These are phyloP conservation scores for Syncephalastrum monosporum DNA, from an alignment of 371 early-diverging fungal species.

Conservation along the genomic window DNA sequence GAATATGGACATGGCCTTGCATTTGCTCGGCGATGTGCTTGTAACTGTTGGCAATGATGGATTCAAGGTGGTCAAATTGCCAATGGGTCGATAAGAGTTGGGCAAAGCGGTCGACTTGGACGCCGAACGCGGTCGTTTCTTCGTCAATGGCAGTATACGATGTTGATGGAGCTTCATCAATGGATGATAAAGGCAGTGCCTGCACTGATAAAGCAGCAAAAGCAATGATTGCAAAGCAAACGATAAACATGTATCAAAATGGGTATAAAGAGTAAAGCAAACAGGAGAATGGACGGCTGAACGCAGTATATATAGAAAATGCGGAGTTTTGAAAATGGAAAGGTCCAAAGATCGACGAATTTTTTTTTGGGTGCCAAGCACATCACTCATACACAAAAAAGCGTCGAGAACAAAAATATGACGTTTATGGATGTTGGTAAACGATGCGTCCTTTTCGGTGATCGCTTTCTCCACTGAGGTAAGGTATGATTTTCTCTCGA, in stretches of 20 bases:
- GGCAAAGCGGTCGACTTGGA: conserved; percentile 35
- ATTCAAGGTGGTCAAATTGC: conserved; percentile 45
- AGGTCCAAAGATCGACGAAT: too few relatives aligned
- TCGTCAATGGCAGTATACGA: conserved; percentile 1
- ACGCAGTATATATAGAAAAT: neutral
- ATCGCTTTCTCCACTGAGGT: conserved; percentile 26
- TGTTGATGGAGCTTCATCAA: neutral
- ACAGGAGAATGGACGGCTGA: conserved; percentile 1
- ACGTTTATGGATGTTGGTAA: too few relatives aligned
- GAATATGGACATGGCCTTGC: conserved; percentile 31
- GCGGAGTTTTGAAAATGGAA: neutral
- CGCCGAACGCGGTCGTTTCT: conserved; percentile 6
- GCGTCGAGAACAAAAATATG: too few relatives aligned
- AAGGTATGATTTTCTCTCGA: too few relatives aligned
- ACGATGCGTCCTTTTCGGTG: too few relatives aligned
- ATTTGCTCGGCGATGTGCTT: conserved; percentile 29
- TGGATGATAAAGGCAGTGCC: conserved; percentile 7
- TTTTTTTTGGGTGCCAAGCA: too few relatives aligned
- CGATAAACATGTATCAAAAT: neutral
- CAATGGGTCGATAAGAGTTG: conserved; percentile 41
- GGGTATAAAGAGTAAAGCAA: neutral
- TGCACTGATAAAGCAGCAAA: conserved; percentile 1
- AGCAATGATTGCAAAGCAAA: neutral
- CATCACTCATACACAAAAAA: too few relatives aligned
- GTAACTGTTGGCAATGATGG: conserved; percentile 30